Evolutionary conservation across 2,329 filamentous ascomycete genomes (phyloP), one percentile per base, ranked within the genome.

Genomic region (Coleophoma eucalyptorum): DNA sequence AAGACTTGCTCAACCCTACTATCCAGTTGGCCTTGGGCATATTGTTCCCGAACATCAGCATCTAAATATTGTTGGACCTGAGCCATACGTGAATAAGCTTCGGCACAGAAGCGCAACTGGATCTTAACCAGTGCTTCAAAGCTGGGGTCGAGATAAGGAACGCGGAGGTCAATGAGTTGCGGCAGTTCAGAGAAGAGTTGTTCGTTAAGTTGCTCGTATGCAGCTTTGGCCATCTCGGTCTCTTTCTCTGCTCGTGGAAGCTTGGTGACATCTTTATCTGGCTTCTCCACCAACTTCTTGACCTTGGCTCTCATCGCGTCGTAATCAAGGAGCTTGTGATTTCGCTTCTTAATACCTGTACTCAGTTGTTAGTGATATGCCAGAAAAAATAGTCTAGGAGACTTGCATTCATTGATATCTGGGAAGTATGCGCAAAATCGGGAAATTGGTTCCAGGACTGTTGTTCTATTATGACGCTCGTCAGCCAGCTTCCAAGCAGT

Each of bases 111-210:
- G 35, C 94, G 81, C 63, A 99, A 72, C 74, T 99, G 94, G 60
- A 99, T 99, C 78, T 99, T 99, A 69, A 99, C 94, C 48, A 99
- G 83, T 0, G 95, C 94, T 72, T 99, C 94, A 66, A 99, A 99
- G 55, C 86, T 93, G 0, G 95, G 95, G 64, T 99, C 94, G 51
- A 99, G 83, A 67, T 99, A 99, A 0, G 95, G 95, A 13, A 99
- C 94, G 50, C 94, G 88, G 55, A 99, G 80, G 66, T 99, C 94
- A 69, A 99, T 97, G 48, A 99, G 80, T 71, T 97, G 93, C 1
- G 94, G 94, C 49, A 99, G 73, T 74, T 99, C 94, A 49, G 83
- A 86, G 63, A 89, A 95, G 48, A 99, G 81, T 70, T 97, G 95
- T 65, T 97, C 92, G 72, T 99, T 99, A 62, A 99, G 79, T 72